Percentiles rank a stretch among this genome's conserved stretches.
phyloP scores from a whole-genome alignment of 2,329 filamentous ascomycete genomes.

The Trichoderma brevicompactum region DNA sequence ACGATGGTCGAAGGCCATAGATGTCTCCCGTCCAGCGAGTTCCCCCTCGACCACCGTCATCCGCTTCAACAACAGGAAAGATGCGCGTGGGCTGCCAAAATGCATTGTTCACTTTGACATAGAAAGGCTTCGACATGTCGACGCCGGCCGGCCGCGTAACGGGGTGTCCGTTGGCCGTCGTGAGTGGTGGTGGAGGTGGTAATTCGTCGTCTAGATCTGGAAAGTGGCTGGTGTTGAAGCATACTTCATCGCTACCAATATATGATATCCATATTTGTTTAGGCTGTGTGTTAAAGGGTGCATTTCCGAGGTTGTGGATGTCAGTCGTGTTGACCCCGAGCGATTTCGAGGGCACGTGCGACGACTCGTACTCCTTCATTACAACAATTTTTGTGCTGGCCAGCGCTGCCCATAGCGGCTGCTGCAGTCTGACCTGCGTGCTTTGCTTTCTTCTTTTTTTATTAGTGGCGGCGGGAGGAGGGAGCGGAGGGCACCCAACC shows the following conservation, averaged over 20 bases:
- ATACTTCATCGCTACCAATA: conserved; percentile 76
- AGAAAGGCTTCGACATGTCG: conserved; percentile 75
- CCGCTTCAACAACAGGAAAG: conserved; percentile 50
- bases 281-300: conserved; percentile 70
- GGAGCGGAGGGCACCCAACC: conserved; percentile 39
- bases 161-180: conserved; percentile 39
- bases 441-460: conserved; percentile 92
- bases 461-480: conserved; percentile 57
- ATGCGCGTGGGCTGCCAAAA: conserved; percentile 80
- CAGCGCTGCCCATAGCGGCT: conserved; percentile 91
- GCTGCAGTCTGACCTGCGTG: conserved; percentile 84
- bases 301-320: conserved; percentile 76
- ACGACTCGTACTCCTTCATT: conserved; percentile 87
- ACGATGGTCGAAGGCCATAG: conserved; percentile 70
- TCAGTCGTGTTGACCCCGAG: conserved; percentile 75
- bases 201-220: conserved; percentile 48
- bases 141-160: conserved; percentile 53
- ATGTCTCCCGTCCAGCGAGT: conserved; percentile 72
- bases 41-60: conserved; percentile 44
- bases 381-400: conserved; percentile 97
- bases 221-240: conserved; percentile 74
- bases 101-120: conserved; percentile 76
- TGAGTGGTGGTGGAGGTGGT: conserved; percentile 13
- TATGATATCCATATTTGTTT: conserved; percentile 82
- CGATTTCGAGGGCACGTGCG: conserved; percentile 73